Conservation (phyloP, 2,329 filamentous ascomycete species). For the Phialophora macrospora region DNA sequence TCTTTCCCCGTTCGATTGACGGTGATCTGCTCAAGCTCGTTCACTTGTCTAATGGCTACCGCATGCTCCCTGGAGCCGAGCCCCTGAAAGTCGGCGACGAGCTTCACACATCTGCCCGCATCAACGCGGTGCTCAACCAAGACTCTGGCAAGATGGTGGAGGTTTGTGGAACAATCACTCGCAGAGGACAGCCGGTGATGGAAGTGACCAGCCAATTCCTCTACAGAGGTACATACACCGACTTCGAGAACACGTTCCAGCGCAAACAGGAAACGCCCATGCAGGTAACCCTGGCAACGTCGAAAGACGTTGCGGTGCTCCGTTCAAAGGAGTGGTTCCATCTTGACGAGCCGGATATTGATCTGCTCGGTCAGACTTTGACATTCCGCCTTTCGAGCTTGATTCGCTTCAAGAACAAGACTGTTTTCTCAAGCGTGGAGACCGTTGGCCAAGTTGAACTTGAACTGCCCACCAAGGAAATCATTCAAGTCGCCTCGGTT, state of each 20-base stretch:
- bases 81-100: slow-evolving; percentile 95
- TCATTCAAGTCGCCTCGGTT: slow-evolving; percentile 95
- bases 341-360: slow-evolving; percentile 79
- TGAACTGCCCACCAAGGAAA: slow-evolving; percentile 93
- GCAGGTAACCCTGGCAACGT: slow-evolving; percentile 83
- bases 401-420: slow-evolving; percentile 92
- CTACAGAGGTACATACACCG: slow-evolving; percentile 89
- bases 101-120: slow-evolving; percentile 88
- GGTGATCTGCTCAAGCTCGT: slow-evolving; percentile 95
- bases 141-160: slow-evolving; percentile 99
- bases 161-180: slow-evolving; percentile 94
- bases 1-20: slow-evolving; percentile 95
- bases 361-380: slow-evolving; percentile 88
- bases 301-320: slow-evolving; percentile 90
- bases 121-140: slow-evolving; percentile 98
- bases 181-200: slow-evolving; percentile 86
- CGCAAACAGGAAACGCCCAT: slow-evolving; percentile 95
- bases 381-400: slow-evolving; percentile 95
- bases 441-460: slow-evolving; percentile 91
- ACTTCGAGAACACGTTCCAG: slow-evolving; percentile 98
- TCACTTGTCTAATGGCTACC: slow-evolving; percentile 95
- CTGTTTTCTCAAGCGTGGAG: slow-evolving; percentile 86
- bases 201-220: slow-evolving; percentile 98
- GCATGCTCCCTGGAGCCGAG: slow-evolving; percentile 94
- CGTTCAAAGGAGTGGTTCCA: slow-evolving; percentile 98